Conservation (phyloP, 768 basidiomycete species). For the Pleurotus cornucopiae region DNA sequence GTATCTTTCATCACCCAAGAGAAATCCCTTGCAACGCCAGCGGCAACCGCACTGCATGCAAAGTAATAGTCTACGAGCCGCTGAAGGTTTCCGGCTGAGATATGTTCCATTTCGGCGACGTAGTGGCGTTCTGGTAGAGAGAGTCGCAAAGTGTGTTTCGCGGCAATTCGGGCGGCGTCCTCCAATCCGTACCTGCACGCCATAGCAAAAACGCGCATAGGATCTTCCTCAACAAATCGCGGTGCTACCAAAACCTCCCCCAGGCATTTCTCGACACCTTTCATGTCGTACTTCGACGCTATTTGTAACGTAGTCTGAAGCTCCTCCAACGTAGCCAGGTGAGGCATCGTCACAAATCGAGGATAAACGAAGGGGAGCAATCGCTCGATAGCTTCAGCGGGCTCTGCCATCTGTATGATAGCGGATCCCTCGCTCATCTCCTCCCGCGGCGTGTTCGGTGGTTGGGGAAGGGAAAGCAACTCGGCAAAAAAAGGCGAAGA, state of each 20-base stretch:
- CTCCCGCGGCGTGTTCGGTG: conserved; percentile 20
- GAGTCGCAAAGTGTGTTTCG: conserved; percentile 14
- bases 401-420: conserved; percentile 45
- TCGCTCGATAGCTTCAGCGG: conserved; percentile 32
- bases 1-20: conserved; percentile 16
- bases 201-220: conserved; percentile 19
- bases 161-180: conserved; percentile 15
- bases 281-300: conserved; percentile 21
- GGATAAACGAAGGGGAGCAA: conserved; percentile 48
- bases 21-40: conserved; percentile 11
- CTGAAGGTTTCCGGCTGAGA: conserved; percentile 24
- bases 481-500: conserved; percentile 56
- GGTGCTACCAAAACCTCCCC: conserved; percentile 11
- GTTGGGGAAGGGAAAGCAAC: conserved; percentile 51
- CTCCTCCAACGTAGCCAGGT: conserved; percentile 9
- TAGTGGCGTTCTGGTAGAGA: conserved; percentile 17
- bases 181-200: conserved; percentile 10
- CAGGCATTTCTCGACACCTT: conserved; percentile 13
- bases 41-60: conserved; percentile 17
- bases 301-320: conserved; percentile 13
- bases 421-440: conserved; percentile 30
- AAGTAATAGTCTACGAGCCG: conserved; percentile 28
- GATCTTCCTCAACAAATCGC: conserved; percentile 13
- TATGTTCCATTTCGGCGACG: conserved; percentile 25
- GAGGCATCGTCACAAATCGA: conserved; percentile 15